Evolutionary conservation across 2,329 filamentous ascomycete genomes (phyloP), one percentile per base, ranked within the genome.

Genomic region (Sordariomycetes sp.): DNA sequence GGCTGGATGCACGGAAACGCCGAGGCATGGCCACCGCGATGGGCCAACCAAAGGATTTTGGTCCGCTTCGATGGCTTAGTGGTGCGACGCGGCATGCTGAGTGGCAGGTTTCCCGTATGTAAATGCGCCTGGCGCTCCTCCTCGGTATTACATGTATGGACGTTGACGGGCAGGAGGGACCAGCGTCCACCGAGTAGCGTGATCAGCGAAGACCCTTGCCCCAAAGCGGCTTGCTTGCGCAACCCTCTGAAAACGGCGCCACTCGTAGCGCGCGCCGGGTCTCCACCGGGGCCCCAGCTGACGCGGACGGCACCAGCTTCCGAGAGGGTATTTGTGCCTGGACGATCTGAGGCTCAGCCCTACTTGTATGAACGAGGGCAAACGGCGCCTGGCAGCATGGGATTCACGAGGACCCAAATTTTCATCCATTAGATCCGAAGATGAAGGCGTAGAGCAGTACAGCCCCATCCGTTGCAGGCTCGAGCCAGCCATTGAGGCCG

Each of bases 161-260:
- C n/a, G n/a, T n/a, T n/a, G n/a, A 32, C 28, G 28, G 28, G 28
- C 28, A 8, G 8, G 28, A 32, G 28, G 4, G 28, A 32, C 28
- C 28, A 8, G 28, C 4, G 28, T 32, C 28, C 4, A n/a, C n/a
- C n/a, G n/a, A n/a, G n/a, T n/a, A n/a, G 46, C 4, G 46, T 3
- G 46, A 24, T n/a, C 46, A 50, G 18, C 22, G 46, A 3, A 50
- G 22, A 24, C 22, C n/a, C 18, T 50, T 50, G 18, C 46, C 18
- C 22, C 46, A 50, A 50, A n/a, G 46, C 18, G 55, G n/a, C 57
- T 28, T 20, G 61, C 14, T 32, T 61, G 40, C 18, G 46, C 11
- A n/a, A 50, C 18, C 3, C 22, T 50, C 14, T 22, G 53, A 16
- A 55, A 40, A 12, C 54, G 22, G 46, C 18, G 11, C 46, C 46